These are phyloP conservation scores for Rhododendron mucronatum DNA, from an alignment of 148 eudicot genomes.

Conservation along the genomic window DNA sequence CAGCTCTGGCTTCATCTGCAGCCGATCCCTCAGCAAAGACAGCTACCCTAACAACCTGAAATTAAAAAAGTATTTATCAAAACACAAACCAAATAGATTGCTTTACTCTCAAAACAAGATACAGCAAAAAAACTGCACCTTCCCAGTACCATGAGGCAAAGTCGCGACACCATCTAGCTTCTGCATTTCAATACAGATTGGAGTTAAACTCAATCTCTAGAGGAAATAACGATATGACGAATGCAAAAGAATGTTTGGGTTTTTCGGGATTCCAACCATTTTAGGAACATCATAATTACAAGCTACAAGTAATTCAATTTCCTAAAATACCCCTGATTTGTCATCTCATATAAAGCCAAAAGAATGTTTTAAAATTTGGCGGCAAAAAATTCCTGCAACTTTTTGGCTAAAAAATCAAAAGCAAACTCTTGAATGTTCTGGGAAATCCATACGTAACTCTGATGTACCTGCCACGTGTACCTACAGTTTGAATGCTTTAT, in stretches of 20 bases:
- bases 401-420: no score
- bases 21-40: slow-evolving; percentile 96
- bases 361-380: no score
- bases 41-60: slow-evolving; percentile 70
- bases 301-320: no score
- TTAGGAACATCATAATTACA: no score
- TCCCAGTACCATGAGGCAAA: slow-evolving; percentile 90
- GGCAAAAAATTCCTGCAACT: no score
- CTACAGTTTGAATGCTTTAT: no score
- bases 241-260: neutral
- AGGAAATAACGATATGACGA: neutral
- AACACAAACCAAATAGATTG: neutral
- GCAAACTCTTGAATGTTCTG: no score
- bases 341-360: no score
- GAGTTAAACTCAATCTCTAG: slow-evolving; percentile 1
- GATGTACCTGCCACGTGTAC: no score
- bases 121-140: slow-evolving; percentile 40
- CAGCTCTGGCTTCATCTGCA: slow-evolving; percentile 95
- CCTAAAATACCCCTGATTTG: no score
- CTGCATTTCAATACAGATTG: slow-evolving; percentile 44
- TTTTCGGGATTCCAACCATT: no score
- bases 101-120: neutral
- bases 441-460: no score
- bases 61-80: neutral
- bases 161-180: slow-evolving; percentile 68